Evolutionary conservation across 805 yeast species (phyloP), one percentile per base, ranked within the genome.

Genomic region (Priceomyces haplophilus): DNA sequence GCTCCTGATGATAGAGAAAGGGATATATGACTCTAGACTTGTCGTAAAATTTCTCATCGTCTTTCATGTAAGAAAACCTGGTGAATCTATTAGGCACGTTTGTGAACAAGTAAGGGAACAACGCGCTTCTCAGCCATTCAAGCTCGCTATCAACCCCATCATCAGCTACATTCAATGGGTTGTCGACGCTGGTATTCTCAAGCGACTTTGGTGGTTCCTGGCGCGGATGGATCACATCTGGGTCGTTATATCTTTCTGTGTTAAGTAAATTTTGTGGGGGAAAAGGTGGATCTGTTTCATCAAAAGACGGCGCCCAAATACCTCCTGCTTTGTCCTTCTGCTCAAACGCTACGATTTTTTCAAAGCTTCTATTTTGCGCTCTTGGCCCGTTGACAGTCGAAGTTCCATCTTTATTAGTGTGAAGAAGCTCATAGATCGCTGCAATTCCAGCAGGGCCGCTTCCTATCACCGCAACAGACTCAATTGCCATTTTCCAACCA

Each of bases 251-350:
- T 5, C 50, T 48, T 7, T 62, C 62, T 2, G 64, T 47, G 18
- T 64, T 59, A 13, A 69, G 44, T 1, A 61, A 21, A 2, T 60
- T 56, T 37, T 67, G 70, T 5, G 66, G 62, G 11, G 66, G 67
- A 10, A 55, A 46, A 1, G 50, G 46, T 11, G 51, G 51, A 41
- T 56, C 66, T 2, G 60, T 41, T 8, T 50, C 33, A 8, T 44
- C 48, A 18, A 50, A 50, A 12, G 51, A 52, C 3, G 61, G 60
- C 12, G 64, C 50, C 78, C 78, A 73, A 5, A 71, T 65, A 1
- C 79, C 79, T n/a, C 79, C 79, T 21, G 73, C 55, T 11, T 53
- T 46, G 10, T 46, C 48, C 24, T 68, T 69, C 43, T 69, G 75
- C 48, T 74, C 79, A 52, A 73, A 73, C 1, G 68, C 76, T 11